Conservation (phyloP, 1,284 basidiomycete species). For the Papiliotrema terrestris region DNA sequence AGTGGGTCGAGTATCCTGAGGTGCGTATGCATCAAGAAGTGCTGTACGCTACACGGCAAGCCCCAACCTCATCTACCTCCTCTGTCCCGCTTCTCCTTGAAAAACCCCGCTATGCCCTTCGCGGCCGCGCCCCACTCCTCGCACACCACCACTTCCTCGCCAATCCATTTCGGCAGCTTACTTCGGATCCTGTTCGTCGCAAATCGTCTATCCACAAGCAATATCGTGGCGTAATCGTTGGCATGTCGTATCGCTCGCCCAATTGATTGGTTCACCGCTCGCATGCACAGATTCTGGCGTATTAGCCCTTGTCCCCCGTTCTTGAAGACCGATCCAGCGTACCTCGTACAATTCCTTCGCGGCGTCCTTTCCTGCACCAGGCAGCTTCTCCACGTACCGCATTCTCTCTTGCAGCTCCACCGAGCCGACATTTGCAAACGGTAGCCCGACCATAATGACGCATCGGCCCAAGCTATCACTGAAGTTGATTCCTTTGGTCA, state of each 20-base stretch:
- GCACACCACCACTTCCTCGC: slow-evolving; percentile 59
- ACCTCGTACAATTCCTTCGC: slow-evolving; percentile 75
- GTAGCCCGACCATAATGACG: slow-evolving; percentile 85
- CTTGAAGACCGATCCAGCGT: background rate
- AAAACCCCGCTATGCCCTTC: slow-evolving; percentile 67
- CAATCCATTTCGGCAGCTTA: slow-evolving; percentile 88
- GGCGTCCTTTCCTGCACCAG: slow-evolving; percentile 62
- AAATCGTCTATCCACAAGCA: slow-evolving; percentile 82
- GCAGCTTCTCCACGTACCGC: slow-evolving; percentile 64
- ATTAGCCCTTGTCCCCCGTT: slow-evolving; percentile 1
- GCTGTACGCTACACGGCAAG: too few species aligned
- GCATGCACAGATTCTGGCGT: slow-evolving; percentile 80
- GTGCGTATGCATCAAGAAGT: too few species aligned
- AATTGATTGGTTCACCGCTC: slow-evolving; percentile 93
- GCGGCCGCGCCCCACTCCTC: slow-evolving; percentile 72
- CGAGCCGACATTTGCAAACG: slow-evolving; percentile 88
- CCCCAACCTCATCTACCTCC: too few species aligned
- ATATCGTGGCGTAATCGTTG: slow-evolving; percentile 74
- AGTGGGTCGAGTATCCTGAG: too few species aligned
- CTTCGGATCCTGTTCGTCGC: slow-evolving; percentile 60
- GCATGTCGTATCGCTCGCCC: slow-evolving; percentile 89
- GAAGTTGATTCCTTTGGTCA: slow-evolving; percentile 72
- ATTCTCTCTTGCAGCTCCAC: slow-evolving; percentile 87
- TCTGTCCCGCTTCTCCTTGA: slow-evolving; percentile 49
- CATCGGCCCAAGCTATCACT: slow-evolving; percentile 82